Percentiles rank a stretch among this genome's conserved stretches.
phyloP scores from a whole-genome alignment of 495 filamentous ascomycete species.

The Podospora comata region DNA sequence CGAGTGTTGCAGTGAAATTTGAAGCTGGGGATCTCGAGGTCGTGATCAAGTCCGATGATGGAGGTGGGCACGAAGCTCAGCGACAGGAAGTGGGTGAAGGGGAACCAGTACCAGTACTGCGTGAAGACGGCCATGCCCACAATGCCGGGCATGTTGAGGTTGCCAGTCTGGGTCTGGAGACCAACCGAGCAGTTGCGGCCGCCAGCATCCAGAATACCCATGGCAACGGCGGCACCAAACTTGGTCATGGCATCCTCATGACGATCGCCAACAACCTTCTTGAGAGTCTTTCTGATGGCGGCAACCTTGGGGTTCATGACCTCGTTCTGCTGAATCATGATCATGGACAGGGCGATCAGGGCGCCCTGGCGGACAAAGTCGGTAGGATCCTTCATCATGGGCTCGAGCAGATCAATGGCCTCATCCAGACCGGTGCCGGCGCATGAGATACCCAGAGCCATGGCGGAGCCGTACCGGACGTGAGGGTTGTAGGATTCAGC shows the following conservation, averaged over 20 bases:
- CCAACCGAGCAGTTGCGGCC: conserved; percentile 98
- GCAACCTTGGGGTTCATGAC: conserved; percentile 89
- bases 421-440: conserved; percentile 96
- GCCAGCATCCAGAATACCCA: conserved; percentile 97
- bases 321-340: conserved; percentile 96
- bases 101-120: conserved; percentile 99
- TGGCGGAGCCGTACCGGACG: conserved; percentile 95
- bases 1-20: conserved; percentile 93
- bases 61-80: conserved; percentile 91
- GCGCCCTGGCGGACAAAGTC: conserved; percentile 98
- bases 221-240: conserved; percentile 87
- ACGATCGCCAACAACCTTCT: conserved; percentile 88
- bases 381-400: conserved; percentile 98
- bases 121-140: conserved; percentile 98
- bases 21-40: conserved; percentile 91
- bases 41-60: conserved; percentile 89
- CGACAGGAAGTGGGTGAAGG: conserved; percentile 94
- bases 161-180: conserved; percentile 94
- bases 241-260: conserved; percentile 99
- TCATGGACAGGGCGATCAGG: conserved; percentile 93
- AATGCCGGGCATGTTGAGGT: conserved; percentile 94
- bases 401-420: conserved; percentile 93
- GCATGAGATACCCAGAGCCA: conserved; percentile 97
- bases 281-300: conserved; percentile 75
- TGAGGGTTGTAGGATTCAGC: conserved; percentile 99